Base-by-base conservation (phyloP, 805 yeast genomes). In the Tetrapisispora iriomotensis region DNA sequence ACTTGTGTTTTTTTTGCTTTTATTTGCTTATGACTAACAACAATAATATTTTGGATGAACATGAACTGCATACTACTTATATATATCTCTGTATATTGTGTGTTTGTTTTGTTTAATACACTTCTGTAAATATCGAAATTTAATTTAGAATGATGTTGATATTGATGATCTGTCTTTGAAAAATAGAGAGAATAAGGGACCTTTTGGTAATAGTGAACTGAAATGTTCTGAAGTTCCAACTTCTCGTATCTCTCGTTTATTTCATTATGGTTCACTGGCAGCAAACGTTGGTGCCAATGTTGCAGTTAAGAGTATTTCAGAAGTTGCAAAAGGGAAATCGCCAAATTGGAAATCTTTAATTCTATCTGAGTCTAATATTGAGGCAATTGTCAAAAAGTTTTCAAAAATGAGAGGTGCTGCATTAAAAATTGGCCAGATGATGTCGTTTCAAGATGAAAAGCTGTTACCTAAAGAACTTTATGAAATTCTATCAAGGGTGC, bases 351-450 rank as follows among this genome's bases (percentile, higher is more conserved):
- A 73, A 44, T 67, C 74, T 2, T 56, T 86, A 32, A 66, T 94
- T 2, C 67, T 92, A 50, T 79, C 84, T 3, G 88, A 94, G 6
- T 72, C 74, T 14, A 92, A 90, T 59, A 78, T 92, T 31, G 95
- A 90, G 51, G 62, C 94, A 38, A 75, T 92, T 67, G 94, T 95
- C 10, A 77, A 76, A 50, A 87, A 86, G 58, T 77, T 92, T 50
- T 76, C 92, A 37, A 78, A 84, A 54, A 92, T 92, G 98, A 74
- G 98, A 55, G 98, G 98, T n/a, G 98, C 97, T 2, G 98, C 98
- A 3, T 68, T 92, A 55, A 92, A 92, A 56, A 74, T 92, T 40
- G 98, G 98, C n/a, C 98, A 92, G 63, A 76, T 92, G 82, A 66
- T 92, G 61, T 85, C 96, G 2, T 90, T 92, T 60, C 98, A 92